phyloP scores from a whole-genome alignment of 768 basidiomycete species.

The Trametes coccinea region DNA sequence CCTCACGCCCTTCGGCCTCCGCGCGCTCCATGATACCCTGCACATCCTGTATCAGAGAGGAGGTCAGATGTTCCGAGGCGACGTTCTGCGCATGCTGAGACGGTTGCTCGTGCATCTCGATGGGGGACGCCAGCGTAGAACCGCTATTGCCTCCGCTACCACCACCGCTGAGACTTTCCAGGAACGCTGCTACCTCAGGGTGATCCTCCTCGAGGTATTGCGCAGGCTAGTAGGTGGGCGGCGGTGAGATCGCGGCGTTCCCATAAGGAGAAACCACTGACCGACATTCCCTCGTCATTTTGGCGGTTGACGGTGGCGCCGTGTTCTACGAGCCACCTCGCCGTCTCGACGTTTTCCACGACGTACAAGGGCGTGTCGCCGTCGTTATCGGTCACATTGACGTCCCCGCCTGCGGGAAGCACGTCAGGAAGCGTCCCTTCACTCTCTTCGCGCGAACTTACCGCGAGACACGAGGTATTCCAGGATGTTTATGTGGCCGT shows the following conservation, averaged over 20 bases:
- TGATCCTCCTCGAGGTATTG: slow-evolving; percentile 73
- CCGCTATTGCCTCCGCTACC: slow-evolving; percentile 27
- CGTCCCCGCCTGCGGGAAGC: slow-evolving; percentile 65
- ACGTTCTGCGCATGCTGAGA: slow-evolving; percentile 70
- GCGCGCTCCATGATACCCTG: slow-evolving; percentile 66
- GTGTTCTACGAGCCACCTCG: slow-evolving; percentile 73
- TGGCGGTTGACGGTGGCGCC: slow-evolving; percentile 64
- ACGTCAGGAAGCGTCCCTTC: background rate
- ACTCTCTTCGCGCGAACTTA: slow-evolving; percentile 29
- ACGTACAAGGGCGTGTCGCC: slow-evolving; percentile 93
- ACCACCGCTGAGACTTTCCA: slow-evolving; percentile 42
- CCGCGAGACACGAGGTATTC: slow-evolving; percentile 77
- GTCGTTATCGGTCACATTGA: slow-evolving; percentile 83
- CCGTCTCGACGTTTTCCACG: slow-evolving; percentile 79
- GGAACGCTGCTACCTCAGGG: slow-evolving; percentile 61
- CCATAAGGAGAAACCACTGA: slow-evolving; percentile 40
- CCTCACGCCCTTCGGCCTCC: slow-evolving; percentile 55
- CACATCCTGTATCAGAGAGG: slow-evolving; percentile 62
- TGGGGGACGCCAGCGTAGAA: slow-evolving; percentile 16
- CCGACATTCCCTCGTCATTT: slow-evolving; percentile 77
- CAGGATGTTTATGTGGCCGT: slow-evolving; percentile 75
- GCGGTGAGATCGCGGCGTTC: background rate
- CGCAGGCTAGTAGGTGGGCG: slow-evolving; percentile 51
- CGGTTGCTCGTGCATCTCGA: slow-evolving; percentile 32
- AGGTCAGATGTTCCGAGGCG: slow-evolving; percentile 70